These are phyloP conservation scores for Verbascum thapsus DNA, from an alignment of 257 asterid species.

Conservation along the genomic window DNA sequence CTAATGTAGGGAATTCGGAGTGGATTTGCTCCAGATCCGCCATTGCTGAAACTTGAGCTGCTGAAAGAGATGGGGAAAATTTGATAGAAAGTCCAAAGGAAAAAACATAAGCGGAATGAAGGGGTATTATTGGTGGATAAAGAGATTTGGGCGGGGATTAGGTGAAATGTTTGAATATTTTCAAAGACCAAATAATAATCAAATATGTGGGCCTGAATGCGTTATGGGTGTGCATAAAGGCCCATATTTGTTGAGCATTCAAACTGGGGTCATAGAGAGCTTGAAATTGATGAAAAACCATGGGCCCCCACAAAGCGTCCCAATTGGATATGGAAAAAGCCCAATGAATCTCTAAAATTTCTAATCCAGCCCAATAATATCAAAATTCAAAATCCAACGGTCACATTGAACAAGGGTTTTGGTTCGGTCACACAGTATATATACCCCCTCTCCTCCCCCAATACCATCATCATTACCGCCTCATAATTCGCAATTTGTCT, in stretches of 20 bases:
- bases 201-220: background rate
- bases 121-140: conserved; percentile 23
- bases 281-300: no score
- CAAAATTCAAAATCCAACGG: conserved; percentile 57
- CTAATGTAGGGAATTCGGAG: conserved; percentile 20
- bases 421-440: conserved; percentile 13
- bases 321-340: no score
- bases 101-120: background rate
- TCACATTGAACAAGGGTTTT: conserved; percentile 23
- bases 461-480: conserved; percentile 29
- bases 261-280: no score
- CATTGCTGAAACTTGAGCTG: conserved; percentile 23
- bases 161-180: conserved; percentile 13
- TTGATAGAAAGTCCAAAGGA: background rate
- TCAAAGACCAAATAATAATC: background rate
- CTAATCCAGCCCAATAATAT: no score
- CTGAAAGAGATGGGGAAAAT: background rate
- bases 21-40: conserved; percentile 31
- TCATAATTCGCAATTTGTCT: background rate
- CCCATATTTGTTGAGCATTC: background rate
- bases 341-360: no score
- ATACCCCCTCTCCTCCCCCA: no score
- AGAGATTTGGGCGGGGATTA: conserved; percentile 35
- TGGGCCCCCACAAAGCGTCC: no score
- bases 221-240: background rate